Evolutionary conservation across 306 rosid species (phyloP).

Genomic region (Abrus pulchellus): DNA sequence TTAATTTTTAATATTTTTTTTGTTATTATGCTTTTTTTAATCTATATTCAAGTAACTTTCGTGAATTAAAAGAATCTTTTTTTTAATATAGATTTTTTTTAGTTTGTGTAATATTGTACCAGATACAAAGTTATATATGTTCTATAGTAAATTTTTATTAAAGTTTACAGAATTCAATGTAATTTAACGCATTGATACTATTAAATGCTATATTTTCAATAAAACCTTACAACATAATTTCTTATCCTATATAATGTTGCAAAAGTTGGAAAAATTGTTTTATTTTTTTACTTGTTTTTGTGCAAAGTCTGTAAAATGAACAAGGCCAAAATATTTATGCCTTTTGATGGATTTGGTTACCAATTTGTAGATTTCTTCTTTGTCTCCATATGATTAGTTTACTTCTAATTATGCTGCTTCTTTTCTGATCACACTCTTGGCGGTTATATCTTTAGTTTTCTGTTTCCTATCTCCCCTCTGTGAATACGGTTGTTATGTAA

Average conservation of each 20-base stretch:
- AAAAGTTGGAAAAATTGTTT: no score
- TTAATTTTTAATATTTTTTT: not conserved
- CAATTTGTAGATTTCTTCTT: not conserved
- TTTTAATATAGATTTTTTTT: no score
- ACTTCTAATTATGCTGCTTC: conserved; percentile 1
- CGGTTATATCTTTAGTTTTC: not conserved
- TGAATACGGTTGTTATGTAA: not conserved
- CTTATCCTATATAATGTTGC: no score
- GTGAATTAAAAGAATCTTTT: not conserved
- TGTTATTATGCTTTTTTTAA: not conserved
- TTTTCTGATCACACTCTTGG: not conserved
- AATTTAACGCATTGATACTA: no score
- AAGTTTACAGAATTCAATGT: no score
- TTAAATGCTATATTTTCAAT: no score
- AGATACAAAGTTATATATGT: no score
- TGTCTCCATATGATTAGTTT: not conserved
- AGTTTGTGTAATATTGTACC: no score
- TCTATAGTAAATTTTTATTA: no score
- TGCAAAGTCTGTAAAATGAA: not conserved
- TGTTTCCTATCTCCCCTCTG: not conserved
- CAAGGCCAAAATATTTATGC: not conserved
- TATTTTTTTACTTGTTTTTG: not conserved
- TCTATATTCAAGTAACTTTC: not conserved
- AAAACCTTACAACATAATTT: no score
- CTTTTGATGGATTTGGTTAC: not conserved